Evolutionary conservation across 2,329 filamentous ascomycete genomes (phyloP), one percentile per base, ranked within the genome.

Genomic region (Fusarium ramigenum): DNA sequence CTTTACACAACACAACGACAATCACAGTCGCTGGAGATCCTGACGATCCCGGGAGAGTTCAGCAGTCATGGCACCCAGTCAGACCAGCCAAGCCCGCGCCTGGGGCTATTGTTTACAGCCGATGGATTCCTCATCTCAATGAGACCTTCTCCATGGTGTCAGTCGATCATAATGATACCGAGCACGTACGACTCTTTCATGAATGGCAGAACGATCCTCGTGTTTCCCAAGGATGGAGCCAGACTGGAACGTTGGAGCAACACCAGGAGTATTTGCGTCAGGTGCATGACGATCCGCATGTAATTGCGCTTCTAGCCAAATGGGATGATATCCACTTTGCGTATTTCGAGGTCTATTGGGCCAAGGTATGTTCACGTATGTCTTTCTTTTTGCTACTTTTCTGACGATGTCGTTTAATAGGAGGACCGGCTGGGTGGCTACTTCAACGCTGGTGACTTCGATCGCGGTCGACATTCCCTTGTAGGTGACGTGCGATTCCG

Each of bases 331-430:
- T 86, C 4, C 88, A 85, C 53, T 95, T 95, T 80, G 91, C 92
- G 0, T 95, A 95, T 80, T 95, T 93, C 79, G 93, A 96, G 80
- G 85, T 95, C 4, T 95, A 95, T 80, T 95, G 92, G 92, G 91
- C 90, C 74, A 88, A 88, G 84, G 86, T 86, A 78, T 68, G 81
- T 63, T 42, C 18, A 19, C 43, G 37, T 18, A 12, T n/a, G 12
- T 28, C 28, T 21, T 56, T 18, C 37, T 28, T 49, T 25, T 46
- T 25, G n/a, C 32, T 39, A 12, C 10, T 18, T 36, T 49, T 57
- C 69, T 72, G 28, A 63, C 56, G 37, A 28, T 10, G 37, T 23
- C 21, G 25, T 32, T 18, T 19, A 18, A 60, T 61, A 88, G 84
- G 88, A 90, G 81, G 87, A 89, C 73, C 84, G 84, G 28, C 84